Conservation (phyloP, 148 eudicot species). For the Rhododendron griersonianum region DNA sequence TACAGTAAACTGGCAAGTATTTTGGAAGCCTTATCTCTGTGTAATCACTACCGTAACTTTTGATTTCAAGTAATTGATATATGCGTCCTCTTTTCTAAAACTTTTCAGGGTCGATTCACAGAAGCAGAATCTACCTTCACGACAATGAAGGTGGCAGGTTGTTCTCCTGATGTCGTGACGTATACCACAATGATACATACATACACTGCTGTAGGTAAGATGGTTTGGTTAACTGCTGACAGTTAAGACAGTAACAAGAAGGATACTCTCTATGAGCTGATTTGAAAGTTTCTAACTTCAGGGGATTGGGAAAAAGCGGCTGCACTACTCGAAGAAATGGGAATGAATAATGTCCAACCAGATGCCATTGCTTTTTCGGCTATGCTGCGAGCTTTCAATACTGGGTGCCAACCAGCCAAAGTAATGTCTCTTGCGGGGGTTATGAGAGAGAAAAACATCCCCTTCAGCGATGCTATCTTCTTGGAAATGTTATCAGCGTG, state of each 20-base stretch:
- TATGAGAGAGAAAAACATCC: constrained; percentile 64
- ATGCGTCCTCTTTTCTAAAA: neutral
- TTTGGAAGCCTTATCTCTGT: constrained; percentile 9
- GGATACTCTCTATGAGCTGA: neutral
- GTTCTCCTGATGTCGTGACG: constrained; percentile 72
- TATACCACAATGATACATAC: constrained; percentile 81
- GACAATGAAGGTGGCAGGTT: constrained; percentile 55
- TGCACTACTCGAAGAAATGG: constrained; percentile 75
- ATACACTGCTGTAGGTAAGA: constrained; percentile 60
- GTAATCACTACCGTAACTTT: constrained; percentile 5
- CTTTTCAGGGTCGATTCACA: constrained; percentile 59
- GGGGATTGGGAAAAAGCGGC: constrained; percentile 72
- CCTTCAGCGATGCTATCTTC: constrained; percentile 55
- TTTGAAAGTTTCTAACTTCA: constrained; percentile 20
- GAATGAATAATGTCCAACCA: constrained; percentile 55
- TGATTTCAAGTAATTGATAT: constrained; percentile 4
- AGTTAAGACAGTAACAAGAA: neutral
- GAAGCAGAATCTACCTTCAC: constrained; percentile 71
- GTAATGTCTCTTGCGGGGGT: constrained; percentile 52
- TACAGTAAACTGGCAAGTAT: constrained; percentile 82
- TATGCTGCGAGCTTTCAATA: constrained; percentile 80
- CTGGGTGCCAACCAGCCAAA: constrained; percentile 71
- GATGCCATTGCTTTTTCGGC: constrained; percentile 81
- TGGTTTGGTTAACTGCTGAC: constrained; percentile 7
- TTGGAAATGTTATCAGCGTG: constrained; percentile 89